These are phyloP conservation scores for Emmonsiellopsis sp. DNA, from an alignment of 2,329 filamentous ascomycete species.

Conservation along the genomic window DNA sequence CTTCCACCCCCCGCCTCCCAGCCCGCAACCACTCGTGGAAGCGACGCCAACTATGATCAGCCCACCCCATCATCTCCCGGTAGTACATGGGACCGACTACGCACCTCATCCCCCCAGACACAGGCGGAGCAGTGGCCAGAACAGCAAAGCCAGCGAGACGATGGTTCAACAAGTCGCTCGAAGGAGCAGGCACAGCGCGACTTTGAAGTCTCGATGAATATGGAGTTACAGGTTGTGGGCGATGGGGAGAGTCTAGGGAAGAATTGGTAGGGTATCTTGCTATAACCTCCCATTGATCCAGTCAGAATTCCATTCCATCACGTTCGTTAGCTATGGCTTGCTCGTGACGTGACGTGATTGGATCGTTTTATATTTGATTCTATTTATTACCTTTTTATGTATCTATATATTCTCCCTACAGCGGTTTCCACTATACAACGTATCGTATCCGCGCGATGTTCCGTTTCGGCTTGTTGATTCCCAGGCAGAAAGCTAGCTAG, in stretches of 20 bases:
- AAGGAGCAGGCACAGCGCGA: slow-evolving; percentile 32
- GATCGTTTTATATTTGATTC: too few relatives aligned
- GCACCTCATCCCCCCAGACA: not conserved
- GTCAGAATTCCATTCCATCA: too few relatives aligned
- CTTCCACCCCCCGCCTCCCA: not conserved
- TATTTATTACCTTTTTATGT: too few relatives aligned
- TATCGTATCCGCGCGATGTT: too few relatives aligned
- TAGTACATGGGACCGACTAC: slow-evolving; percentile 4
- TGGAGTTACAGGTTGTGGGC: slow-evolving; percentile 23
- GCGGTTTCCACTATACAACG: too few relatives aligned
- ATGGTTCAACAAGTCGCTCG: slow-evolving; percentile 10
- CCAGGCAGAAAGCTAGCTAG: too few relatives aligned
- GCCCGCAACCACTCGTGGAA: not conserved
- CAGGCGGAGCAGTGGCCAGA: slow-evolving; percentile 4
- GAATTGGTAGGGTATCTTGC: not conserved
- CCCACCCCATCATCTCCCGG: not conserved
- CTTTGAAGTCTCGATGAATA: slow-evolving; percentile 35
- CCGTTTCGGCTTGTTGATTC: too few relatives aligned
- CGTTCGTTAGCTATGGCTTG: too few relatives aligned
- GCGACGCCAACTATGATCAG: not conserved
- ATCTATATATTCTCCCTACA: too few relatives aligned
- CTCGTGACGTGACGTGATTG: too few relatives aligned
- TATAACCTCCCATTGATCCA: too few relatives aligned
- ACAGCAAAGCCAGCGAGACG: slow-evolving; percentile 5
- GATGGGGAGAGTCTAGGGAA: slow-evolving; percentile 10